Evolutionary conservation across 2,329 filamentous ascomycete genomes (phyloP), one percentile per base, ranked within the genome.

Genomic region (Colletotrichum scovillei): DNA sequence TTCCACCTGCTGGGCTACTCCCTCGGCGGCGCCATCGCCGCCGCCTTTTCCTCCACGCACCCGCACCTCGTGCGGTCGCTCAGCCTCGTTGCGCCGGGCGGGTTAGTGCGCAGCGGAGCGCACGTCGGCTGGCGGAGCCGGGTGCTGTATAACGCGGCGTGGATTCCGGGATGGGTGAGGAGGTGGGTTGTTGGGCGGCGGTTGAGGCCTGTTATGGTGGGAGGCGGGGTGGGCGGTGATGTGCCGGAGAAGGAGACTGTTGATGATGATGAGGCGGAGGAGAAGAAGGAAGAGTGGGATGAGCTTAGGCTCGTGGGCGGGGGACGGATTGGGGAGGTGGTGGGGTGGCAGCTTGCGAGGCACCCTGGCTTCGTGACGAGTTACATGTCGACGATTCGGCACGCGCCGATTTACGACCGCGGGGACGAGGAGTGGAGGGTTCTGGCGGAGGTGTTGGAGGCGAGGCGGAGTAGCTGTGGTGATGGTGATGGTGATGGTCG

Each of bases 1-100:
- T 96, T 97, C 81, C 90, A 91, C 73, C 83, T 97, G 6, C 83
- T 95, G 4, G 95, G 94, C 2, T 97, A 97, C 81, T 95, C 93
- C 0, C 86, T 97, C 0, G 94, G 95, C 58, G 95, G 94, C 46
- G 93, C 92, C 16, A 88, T 97, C 53, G 88, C 89, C 1, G 91
- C 90, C 11, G 87, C 91, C 24, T 96, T 97, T 79, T 89, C 93
- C 1, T 87, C 89, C 1, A 90, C 90, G 78, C 94, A 94, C 78
- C 90, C 93, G 0, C 82, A 89, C 49, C 84, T 93, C 53, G 83
- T 96, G 14, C 86, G 87, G 7, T 90, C 88, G 5, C 83, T 95
- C 19, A 86, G 91, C 5, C 86, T 95, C 22, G 82, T 96, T 52
- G 92, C 92, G 0, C 91, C 92, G 0, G 86, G 90, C 3, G 94